Evolutionary conservation across 2,329 filamentous ascomycete genomes (phyloP), one percentile per base, ranked within the genome.

Genomic region (Lachnellula suecica): DNA sequence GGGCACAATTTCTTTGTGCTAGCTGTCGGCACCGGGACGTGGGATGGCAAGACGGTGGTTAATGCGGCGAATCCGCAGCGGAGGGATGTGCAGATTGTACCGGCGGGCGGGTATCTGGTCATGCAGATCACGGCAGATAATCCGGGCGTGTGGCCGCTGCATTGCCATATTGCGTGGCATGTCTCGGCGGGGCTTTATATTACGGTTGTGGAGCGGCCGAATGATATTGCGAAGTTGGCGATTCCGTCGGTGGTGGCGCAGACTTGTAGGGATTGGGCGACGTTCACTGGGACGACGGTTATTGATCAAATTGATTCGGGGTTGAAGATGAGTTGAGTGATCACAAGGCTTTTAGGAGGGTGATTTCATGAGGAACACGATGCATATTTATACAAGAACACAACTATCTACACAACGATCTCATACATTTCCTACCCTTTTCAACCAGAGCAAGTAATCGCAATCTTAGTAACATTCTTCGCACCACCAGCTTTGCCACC

Each of bases 1-100:
- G 84, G 84, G n/a, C 81, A 86, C 68, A 86, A 89, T 70, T 85
- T 89, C 72, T 85, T 82, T 64, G 70, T 90, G 41, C 73, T 89
- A 1, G 72, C 79, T 24, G 76, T 78, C 65, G 69, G 79, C 59
- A 70, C 65, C 49, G 70, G 38, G 56, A 44, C 43, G 11, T 58
- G 56, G 56, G 51, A 58, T 37, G 56, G 56, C 15, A 29, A n/a
- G n/a, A 49, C 48, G 4, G 60, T 76, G 24, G 60, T 62, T 64
- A 76, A 75, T 51, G 63, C 74, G 4, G 58, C 58, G 4, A 81
- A 81, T 63, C 79, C 79, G 2, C 71, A 77, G 63, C 70, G 77
- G n/a, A 70, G 79, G 27, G 79, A 82, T 60, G 77, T 76, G 0
- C 71, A 79, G 20, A 70, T 75, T 4, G 59, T 82, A 1, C 72